Evolutionary conservation across 164 flowering plant species (phyloP), one percentile per base, ranked within the genome.

Genomic region (Cinnamomum micranthum): DNA sequence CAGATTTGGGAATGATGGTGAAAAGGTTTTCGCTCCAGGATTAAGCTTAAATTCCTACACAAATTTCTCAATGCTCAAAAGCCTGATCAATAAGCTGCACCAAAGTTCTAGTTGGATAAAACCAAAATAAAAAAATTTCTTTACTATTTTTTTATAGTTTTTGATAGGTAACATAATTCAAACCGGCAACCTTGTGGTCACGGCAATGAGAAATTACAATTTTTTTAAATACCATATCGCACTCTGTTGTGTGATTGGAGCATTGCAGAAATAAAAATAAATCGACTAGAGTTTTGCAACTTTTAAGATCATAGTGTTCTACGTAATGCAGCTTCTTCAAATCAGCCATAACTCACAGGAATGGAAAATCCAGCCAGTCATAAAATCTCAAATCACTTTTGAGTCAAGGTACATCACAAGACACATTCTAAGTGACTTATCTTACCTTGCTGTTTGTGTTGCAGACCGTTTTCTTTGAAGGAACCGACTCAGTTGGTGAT

Each of bases 41-140:
- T 92, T 92, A 76, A 92, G 95, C 86, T 92, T 92, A 64, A 87
- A 92, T 77, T 85, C 94, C 97, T 91, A 72, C 20, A 75, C 66
- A 79, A 50, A 64, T 12, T 15, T 72, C 25, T 24, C 47, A 69
- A 35, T 15, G 28, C 15, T 31, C 13, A 22, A 25, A 17, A 68
- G 50, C 14, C 70, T 51, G 64, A 63, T 35, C 35, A 55, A 71
- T 59, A 52, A 27, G 22, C 7, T 41, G 23, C 35, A 59, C 20
- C 63, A 68, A 72, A 20, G 60, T 55, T 55, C 60, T 55, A 55
- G 17, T 55, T 55, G 60, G 19, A 55, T 13, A 17, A 13, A 52
- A 13, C 14, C 17, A 15, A 55, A 4, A 55, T 55, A 13, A 55
- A 15, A 55, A 55, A 4, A 2, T 55, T 15, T 55, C n/a, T 55